Evolutionary conservation across 257 asterid species (phyloP).

Genomic region (Solanum tarijense): DNA sequence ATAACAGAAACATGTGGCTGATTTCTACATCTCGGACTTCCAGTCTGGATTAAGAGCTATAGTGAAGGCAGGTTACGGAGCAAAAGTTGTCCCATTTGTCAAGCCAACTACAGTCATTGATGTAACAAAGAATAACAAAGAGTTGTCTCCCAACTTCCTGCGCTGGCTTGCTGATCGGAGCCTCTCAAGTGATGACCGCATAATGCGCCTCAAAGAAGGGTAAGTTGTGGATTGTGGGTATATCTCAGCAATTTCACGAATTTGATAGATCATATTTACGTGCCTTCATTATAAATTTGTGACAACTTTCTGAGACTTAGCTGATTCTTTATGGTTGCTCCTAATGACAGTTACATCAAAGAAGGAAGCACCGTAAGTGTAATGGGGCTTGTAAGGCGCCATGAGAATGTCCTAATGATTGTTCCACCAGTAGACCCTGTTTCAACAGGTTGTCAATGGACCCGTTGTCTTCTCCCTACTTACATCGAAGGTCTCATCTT

Average conservation of each 20-base stretch:
- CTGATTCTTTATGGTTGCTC: neutral
- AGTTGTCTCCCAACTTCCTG: constrained; percentile 30
- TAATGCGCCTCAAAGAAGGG: constrained; percentile 57
- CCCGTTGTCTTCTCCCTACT: constrained; percentile 29
- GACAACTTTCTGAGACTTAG: neutral
- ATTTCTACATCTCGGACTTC: constrained; percentile 51
- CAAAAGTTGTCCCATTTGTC: constrained; percentile 46
- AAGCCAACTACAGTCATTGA: constrained; percentile 34
- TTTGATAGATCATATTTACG: neutral
- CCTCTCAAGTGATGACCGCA: constrained; percentile 47
- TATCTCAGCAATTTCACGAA: neutral
- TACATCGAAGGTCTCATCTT: constrained; percentile 32
- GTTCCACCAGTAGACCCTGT: constrained; percentile 46
- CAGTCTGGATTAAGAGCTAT: constrained; percentile 60
- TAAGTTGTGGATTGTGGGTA: constrained; percentile 5
- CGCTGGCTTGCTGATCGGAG: constrained; percentile 45
- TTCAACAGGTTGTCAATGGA: constrained; percentile 44
- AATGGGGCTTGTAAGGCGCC: constrained; percentile 44
- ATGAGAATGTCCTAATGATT: constrained; percentile 49
- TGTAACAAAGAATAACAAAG: constrained; percentile 28
- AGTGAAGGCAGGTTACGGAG: constrained; percentile 58
- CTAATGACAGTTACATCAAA: constrained; percentile 33
- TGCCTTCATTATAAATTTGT: neutral
- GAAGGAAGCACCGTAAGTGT: constrained; percentile 59
- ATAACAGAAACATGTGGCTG: constrained; percentile 46